phyloP scores from a whole-genome alignment of 805 yeast species.

The Cyberlindnera mycetangii region DNA sequence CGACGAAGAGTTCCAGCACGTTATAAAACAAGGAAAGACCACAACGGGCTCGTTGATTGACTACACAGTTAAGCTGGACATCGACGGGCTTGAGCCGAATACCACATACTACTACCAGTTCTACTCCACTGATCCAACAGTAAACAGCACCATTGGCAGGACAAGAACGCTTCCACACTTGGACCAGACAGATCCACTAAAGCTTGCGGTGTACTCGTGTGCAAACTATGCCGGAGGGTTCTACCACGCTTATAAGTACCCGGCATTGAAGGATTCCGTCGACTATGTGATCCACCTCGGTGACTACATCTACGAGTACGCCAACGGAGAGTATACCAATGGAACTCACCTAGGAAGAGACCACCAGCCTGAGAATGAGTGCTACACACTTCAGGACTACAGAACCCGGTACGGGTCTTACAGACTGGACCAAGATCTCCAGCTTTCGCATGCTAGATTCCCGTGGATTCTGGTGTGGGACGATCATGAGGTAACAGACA shows the following conservation, averaged over 20 bases:
- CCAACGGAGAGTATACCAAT: slow-evolving; percentile 25
- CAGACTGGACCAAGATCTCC: slow-evolving; percentile 23
- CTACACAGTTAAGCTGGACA: slow-evolving; percentile 25
- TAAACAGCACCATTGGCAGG: slow-evolving; percentile 16
- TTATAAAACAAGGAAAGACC: neutral
- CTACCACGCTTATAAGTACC: slow-evolving; percentile 24
- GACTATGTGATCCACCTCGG: slow-evolving; percentile 28
- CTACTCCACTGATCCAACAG: slow-evolving; percentile 1
- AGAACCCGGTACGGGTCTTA: slow-evolving; percentile 24
- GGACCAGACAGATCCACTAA: slow-evolving; percentile 14
- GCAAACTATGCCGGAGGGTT: slow-evolving; percentile 27
- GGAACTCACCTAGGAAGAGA: slow-evolving; percentile 22
- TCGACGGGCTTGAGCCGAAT: slow-evolving; percentile 17
- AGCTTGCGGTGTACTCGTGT: slow-evolving; percentile 26
- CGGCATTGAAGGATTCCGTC: slow-evolving; percentile 20
- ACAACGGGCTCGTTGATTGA: slow-evolving; percentile 17
- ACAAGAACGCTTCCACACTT: slow-evolving; percentile 23
- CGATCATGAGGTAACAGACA: slow-evolving; percentile 30
- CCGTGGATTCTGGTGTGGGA: slow-evolving; percentile 30
- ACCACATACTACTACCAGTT: slow-evolving; percentile 24
- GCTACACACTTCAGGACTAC: slow-evolving; percentile 23
- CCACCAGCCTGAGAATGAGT: slow-evolving; percentile 23
- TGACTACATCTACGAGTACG: slow-evolving; percentile 28
- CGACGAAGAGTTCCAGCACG: neutral
- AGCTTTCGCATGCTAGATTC: slow-evolving; percentile 22